Conservation (phyloP, 2,329 filamentous ascomycete species). For the Phialocephala subalpina region DNA sequence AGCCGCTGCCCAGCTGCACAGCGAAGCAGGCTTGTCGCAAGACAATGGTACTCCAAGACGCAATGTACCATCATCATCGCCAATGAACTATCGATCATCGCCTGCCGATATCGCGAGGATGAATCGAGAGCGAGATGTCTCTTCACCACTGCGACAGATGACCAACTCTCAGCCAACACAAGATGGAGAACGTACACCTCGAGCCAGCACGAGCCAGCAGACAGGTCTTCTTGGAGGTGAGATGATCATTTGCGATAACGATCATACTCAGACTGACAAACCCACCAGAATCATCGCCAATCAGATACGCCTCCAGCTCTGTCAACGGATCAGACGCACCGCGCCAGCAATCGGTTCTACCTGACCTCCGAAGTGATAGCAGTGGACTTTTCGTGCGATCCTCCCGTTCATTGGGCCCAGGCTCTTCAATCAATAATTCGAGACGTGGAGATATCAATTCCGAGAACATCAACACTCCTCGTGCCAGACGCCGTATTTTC, state of each 20-base stretch:
- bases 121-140: constrained; percentile 54
- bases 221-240: constrained; percentile 65
- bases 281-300: constrained; percentile 86
- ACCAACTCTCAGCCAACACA: constrained; percentile 61
- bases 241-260: constrained; percentile 31
- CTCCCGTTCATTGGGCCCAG: constrained; percentile 58
- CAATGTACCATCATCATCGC: constrained; percentile 77
- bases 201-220: constrained; percentile 59
- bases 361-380: constrained; percentile 81
- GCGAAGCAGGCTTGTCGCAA: constrained; percentile 45
- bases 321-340: constrained; percentile 66
- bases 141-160: constrained; percentile 67
- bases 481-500: constrained; percentile 61
- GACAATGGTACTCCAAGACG: constrained; percentile 54
- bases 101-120: constrained; percentile 52
- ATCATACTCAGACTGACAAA: constrained; percentile 3
- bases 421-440: constrained; percentile 61
- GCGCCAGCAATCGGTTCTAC: constrained; percentile 60
- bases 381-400: constrained; percentile 86
- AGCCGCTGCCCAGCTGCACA: constrained; percentile 45
- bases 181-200: constrained; percentile 74
- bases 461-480: constrained; percentile 68
- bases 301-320: constrained; percentile 89
- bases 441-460: constrained; percentile 89
- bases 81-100: constrained; percentile 78